Evolutionary conservation across 2,329 filamentous ascomycete species (phyloP).

Genomic region (Tolypocladium cylindrosporum): DNA sequence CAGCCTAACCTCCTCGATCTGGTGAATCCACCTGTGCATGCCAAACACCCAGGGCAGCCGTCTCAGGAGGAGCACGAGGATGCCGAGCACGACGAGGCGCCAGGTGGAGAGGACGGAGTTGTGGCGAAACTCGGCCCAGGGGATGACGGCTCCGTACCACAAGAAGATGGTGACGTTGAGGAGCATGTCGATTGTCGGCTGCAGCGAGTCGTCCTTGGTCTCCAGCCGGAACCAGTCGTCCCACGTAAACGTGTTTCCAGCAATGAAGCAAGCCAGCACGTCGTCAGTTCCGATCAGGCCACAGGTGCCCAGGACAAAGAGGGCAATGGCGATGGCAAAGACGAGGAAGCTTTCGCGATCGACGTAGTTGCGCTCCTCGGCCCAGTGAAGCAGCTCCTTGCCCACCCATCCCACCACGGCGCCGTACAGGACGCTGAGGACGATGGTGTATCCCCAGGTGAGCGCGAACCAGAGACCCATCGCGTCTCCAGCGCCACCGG

Average conservation of each 20-base stretch:
- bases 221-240: constrained; percentile 91
- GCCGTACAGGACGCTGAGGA: constrained; percentile 71
- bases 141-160: constrained; percentile 81
- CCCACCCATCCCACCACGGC: constrained; percentile 69
- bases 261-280: constrained; percentile 84
- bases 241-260: constrained; percentile 84
- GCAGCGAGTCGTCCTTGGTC: constrained; percentile 82
- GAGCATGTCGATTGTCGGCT: constrained; percentile 90
- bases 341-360: constrained; percentile 83
- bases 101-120: constrained; percentile 64
- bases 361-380: constrained; percentile 70
- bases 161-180: constrained; percentile 83
- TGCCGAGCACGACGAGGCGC: constrained; percentile 61
- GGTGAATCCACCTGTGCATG: constrained; percentile 65
- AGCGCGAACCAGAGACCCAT: constrained; percentile 77
- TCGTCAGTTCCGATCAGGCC: constrained; percentile 84
- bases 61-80: constrained; percentile 67
- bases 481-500: constrained; percentile 53
- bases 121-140: constrained; percentile 60
- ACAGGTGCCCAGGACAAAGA: constrained; percentile 81
- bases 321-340: constrained; percentile 72
- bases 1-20: constrained; percentile 65
- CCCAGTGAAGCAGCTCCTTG: constrained; percentile 75
- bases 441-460: constrained; percentile 74
- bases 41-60: constrained; percentile 67